These are phyloP conservation scores for Macrophomina tecta DNA, from an alignment of 2,329 filamentous ascomycete species.

Conservation along the genomic window DNA sequence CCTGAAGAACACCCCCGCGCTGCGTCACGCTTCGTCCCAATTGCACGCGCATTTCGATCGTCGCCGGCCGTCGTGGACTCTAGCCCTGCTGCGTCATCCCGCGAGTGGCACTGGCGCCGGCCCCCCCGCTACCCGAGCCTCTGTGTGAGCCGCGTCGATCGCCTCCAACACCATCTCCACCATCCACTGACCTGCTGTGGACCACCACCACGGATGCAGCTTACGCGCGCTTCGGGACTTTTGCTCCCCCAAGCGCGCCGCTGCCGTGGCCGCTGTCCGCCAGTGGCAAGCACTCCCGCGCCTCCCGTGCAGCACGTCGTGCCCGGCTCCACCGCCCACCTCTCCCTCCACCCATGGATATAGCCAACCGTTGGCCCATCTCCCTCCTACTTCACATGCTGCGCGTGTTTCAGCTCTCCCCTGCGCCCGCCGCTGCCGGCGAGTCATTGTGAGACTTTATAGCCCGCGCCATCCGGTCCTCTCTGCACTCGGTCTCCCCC, in stretches of 20 bases:
- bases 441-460: constrained; percentile 22
- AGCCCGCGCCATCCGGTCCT: constrained; percentile 15
- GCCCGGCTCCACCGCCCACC: constrained; percentile 20
- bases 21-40: neutral
- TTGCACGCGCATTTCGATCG: neutral
- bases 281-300: neutral
- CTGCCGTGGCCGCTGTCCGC: neutral
- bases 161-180: constrained; percentile 2
- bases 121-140: constrained; percentile 21
- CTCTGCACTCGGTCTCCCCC: constrained; percentile 1
- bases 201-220: constrained; percentile 4
- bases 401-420: constrained; percentile 11
- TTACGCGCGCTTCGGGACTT: neutral
- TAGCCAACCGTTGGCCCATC: constrained; percentile 11
- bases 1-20: neutral
- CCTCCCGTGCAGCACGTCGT: constrained; percentile 2
- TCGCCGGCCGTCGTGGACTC: neutral
- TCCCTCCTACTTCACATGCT: neutral
- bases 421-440: neutral
- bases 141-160: constrained; percentile 9
- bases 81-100: constrained; percentile 14
- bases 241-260: neutral
- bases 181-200: neutral
- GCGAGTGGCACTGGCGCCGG: neutral
- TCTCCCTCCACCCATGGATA: neutral